Conservation (phyloP, 805 yeast species). For the Candida adriatica region DNA sequence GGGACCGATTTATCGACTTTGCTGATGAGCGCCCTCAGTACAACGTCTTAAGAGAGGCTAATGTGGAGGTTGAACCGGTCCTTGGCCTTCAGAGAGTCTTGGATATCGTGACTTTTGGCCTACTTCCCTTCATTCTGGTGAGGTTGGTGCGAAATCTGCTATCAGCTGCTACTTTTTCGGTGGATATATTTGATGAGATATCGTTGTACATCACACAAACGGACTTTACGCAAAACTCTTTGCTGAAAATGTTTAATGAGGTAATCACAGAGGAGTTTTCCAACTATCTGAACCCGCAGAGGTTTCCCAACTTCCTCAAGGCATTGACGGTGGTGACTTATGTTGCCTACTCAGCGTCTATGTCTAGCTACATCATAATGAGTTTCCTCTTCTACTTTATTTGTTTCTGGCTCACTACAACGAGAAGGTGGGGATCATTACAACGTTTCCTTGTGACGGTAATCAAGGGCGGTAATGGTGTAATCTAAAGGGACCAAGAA, state of each 20-base stretch:
- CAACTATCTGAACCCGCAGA: neutral
- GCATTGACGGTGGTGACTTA: slow-evolving; percentile 6
- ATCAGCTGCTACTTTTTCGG: slow-evolving; percentile 13
- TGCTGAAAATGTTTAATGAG: slow-evolving; percentile 10
- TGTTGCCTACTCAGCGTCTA: slow-evolving; percentile 8
- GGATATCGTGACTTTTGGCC: slow-evolving; percentile 8
- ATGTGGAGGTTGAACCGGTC: too few species aligned
- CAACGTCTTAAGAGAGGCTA: too few species aligned
- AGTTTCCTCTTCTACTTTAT: slow-evolving; percentile 10
- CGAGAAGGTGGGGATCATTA: slow-evolving; percentile 13
- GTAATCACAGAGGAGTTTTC: slow-evolving; percentile 5
- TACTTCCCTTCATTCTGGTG: slow-evolving; percentile 9
- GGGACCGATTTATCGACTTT: too few species aligned
- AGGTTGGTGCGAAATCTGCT: slow-evolving; percentile 7
- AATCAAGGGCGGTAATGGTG: slow-evolving; percentile 9
- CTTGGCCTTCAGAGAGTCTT: slow-evolving; percentile 1
- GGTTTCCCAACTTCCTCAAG: slow-evolving; percentile 2
- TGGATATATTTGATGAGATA: slow-evolving; percentile 14
- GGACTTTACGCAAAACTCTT: slow-evolving; percentile 2
- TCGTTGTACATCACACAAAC: slow-evolving; percentile 2
- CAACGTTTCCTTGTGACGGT: slow-evolving; percentile 5
- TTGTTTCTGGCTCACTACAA: slow-evolving; percentile 11
- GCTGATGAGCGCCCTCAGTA: too few species aligned
- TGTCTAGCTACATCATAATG: slow-evolving; percentile 15
- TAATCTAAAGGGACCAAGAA: too few species aligned